phyloP scores from a whole-genome alignment of 2,329 filamentous ascomycete species.

The Paecilomyces niveus region DNA sequence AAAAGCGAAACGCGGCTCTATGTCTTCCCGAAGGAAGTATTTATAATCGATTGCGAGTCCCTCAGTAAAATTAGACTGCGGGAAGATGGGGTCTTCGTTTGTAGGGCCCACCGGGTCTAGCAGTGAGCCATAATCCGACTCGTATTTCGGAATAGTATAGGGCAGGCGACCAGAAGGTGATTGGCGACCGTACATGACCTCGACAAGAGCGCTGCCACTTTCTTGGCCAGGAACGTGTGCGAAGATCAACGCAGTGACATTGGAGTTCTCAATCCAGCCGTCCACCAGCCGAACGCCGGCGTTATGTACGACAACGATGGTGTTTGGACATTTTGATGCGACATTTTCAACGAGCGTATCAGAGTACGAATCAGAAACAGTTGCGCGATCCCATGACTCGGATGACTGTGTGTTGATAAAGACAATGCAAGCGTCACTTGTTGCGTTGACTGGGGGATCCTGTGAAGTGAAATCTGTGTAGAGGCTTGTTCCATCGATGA shows the following conservation, averaged over 20 bases:
- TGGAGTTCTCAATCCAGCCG: no score
- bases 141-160: conserved; percentile 46
- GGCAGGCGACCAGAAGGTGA: conserved; percentile 42
- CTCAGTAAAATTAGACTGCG: conserved; percentile 48
- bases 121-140: conserved; percentile 35
- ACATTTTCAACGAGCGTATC: no score
- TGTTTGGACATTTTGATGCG: no score
- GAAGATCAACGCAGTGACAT: no score
- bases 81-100: conserved; percentile 8
- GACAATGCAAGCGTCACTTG: no score
- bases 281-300: not conserved
- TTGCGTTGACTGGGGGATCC: no score
- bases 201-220: not conserved
- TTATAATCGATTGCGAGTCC: conserved; percentile 44
- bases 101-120: conserved; percentile 13
- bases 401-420: no score
- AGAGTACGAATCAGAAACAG: no score
- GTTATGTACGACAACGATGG: no score
- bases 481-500: no score
- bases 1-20: conserved; percentile 53
- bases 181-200: not conserved
- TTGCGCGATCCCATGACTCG: no score
- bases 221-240: conserved; percentile 2
- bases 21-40: conserved; percentile 42
- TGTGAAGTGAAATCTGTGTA: no score